A percentile compares a stretch with the other conserved stretches of the same genome.
phyloP scores from a whole-genome alignment of 208 protist species.

The Leishmania tarentolae region DNA sequence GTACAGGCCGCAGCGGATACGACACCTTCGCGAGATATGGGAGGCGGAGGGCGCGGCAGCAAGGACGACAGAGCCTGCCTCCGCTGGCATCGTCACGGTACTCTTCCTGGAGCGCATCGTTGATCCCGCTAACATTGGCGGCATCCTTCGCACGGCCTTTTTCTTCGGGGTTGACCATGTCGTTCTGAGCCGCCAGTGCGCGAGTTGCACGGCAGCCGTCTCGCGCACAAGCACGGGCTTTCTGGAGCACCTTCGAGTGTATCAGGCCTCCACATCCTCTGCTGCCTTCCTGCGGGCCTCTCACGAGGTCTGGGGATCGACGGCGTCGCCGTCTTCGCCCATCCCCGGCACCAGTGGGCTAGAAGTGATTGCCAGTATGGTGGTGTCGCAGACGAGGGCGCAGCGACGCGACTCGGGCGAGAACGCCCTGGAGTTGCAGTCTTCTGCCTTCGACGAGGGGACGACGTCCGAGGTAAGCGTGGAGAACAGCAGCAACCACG shows the following conservation, averaged over 20 bases:
- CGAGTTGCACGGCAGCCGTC: conserved; percentile 70
- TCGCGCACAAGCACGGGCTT: conserved; percentile 73
- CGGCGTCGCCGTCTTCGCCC: neutral
- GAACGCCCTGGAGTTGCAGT: neutral
- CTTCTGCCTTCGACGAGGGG: neutral
- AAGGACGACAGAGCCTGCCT: neutral
- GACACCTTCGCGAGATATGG: conserved; percentile 19
- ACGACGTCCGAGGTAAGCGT: neutral
- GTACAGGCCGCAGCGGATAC: conserved; percentile 37
- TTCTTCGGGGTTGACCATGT: conserved; percentile 72
- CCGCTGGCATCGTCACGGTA: conserved; percentile 18
- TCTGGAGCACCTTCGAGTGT: conserved; percentile 72
- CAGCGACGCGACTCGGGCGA: neutral
- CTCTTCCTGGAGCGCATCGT: conserved; percentile 80
- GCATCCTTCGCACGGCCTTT: conserved; percentile 71
- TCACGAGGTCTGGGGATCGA: neutral
- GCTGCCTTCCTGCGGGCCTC: conserved; percentile 36
- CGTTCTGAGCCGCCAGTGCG: conserved; percentile 62
- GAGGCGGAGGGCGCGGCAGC: neutral
- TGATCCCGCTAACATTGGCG: conserved; percentile 79
- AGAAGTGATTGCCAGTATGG: conserved; percentile 29
- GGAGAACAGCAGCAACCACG: neutral
- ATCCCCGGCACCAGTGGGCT: neutral
- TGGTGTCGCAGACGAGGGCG: neutral
- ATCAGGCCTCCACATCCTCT: conserved; percentile 39